Percentiles rank a stretch among this genome's conserved stretches.
Conservation (phyloP, 148 eudicot genomes). For the Silene latifolia region DNA sequence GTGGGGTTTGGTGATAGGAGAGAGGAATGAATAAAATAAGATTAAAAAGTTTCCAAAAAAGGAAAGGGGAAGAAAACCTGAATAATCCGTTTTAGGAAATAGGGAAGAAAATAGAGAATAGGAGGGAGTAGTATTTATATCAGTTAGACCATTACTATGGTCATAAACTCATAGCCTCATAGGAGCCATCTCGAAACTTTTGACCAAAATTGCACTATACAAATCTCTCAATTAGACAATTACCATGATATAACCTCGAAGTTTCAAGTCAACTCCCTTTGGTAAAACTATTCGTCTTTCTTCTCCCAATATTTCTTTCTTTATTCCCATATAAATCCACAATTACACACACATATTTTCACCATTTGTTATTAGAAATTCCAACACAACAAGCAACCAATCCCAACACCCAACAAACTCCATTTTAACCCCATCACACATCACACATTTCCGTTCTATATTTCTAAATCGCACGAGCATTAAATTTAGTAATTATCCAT, state of each 20-base stretch:
- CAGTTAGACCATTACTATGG: too few relatives aligned
- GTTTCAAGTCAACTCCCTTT: slow-evolving; percentile 22
- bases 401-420: not conserved
- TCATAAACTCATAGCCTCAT: too few relatives aligned
- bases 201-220: not conserved
- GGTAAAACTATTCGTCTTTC: not conserved
- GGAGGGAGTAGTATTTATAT: too few relatives aligned
- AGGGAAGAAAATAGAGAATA: too few relatives aligned
- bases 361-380: not conserved
- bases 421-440: not conserved
- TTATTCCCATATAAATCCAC: not conserved
- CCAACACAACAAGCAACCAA: slow-evolving; percentile 2
- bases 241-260: slow-evolving; percentile 13
- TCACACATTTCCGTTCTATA: too few relatives aligned
- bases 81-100: too few relatives aligned
- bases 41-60: too few relatives aligned
- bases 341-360: not conserved
- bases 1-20: too few relatives aligned
- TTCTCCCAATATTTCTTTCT: not conserved
- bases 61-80: too few relatives aligned
- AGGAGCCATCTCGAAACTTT: slow-evolving; percentile 21
- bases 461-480: not conserved
- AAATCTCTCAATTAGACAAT: not conserved
- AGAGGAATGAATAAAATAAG: too few relatives aligned
- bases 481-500: not conserved